Evolutionary conservation across 129 eudicot genomes (phyloP).

Genomic region (Flaveria brownii): DNA sequence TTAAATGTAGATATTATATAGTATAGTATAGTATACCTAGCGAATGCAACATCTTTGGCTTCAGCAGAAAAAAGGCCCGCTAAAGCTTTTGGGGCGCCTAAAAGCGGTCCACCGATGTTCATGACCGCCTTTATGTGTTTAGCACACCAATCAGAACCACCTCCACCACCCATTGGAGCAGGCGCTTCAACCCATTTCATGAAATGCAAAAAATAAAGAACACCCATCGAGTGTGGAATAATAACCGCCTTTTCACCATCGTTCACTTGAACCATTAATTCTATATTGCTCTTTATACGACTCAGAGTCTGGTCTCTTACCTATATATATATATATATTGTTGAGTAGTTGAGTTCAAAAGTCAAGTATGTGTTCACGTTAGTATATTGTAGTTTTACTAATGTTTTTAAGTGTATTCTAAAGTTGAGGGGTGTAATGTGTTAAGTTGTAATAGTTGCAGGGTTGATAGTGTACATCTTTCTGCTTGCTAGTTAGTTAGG

Average conservation of each 20-base stretch:
- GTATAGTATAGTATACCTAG: constrained; percentile 54
- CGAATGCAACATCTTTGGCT: constrained; percentile 90
- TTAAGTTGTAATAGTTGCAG: no score
- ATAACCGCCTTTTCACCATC: constrained; percentile 89
- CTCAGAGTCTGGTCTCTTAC: constrained; percentile 81
- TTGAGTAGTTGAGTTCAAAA: no score
- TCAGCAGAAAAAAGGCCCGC: constrained; percentile 94
- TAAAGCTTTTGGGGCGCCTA: constrained; percentile 94
- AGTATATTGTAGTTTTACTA: no score
- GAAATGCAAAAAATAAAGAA: constrained; percentile 80
- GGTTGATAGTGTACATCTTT: no score
- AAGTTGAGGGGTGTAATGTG: no score
- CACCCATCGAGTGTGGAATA: constrained; percentile 99
- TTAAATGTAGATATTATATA: no score
- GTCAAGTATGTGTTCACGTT: no score
- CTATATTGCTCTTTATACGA: constrained; percentile 82
- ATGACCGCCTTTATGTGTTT: constrained; percentile 86
- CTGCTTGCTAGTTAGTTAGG: no score
- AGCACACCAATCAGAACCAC: constrained; percentile 94
- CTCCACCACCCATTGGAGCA: constrained; percentile 96
- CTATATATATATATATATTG: constrained; percentile 35
- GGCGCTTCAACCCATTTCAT: constrained; percentile 99
- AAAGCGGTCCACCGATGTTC: constrained; percentile 96
- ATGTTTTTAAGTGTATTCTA: no score
- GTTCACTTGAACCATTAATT: constrained; percentile 77